Evolutionary conservation across 1,284 basidiomycete genomes (phyloP).

Genomic region (Cutaneotrichosporon dermatis): DNA sequence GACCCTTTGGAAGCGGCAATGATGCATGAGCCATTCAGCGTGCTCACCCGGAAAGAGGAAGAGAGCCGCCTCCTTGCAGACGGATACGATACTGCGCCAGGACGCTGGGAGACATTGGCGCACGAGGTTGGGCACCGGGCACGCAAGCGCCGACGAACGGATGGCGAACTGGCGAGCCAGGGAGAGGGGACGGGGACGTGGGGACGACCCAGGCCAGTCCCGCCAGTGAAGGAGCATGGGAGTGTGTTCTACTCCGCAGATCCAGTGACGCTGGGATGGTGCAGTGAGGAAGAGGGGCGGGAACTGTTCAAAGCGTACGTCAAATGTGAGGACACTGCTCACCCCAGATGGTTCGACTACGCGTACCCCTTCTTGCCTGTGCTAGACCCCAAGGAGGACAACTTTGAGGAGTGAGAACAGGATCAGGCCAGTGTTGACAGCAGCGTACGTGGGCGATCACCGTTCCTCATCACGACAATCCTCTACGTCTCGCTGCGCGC

Average conservation of each 20-base stretch:
- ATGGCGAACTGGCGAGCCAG: neutral
- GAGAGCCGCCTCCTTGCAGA: constrained; percentile 13
- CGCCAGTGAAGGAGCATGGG: neutral
- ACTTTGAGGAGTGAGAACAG: constrained; percentile 24
- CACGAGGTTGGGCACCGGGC: neutral
- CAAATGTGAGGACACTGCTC: neutral
- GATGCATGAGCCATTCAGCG: constrained; percentile 11
- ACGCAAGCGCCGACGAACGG: neutral
- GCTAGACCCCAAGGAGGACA: constrained; percentile 26
- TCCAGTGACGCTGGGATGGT: constrained; percentile 21
- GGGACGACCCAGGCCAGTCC: neutral
- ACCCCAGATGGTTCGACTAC: constrained; percentile 26
- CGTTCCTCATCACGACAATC: constrained; percentile 28
- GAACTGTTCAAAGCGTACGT: constrained; percentile 25
- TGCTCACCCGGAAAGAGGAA: constrained; percentile 18
- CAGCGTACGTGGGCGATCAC: constrained; percentile 25
- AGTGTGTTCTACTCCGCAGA: constrained; percentile 9
- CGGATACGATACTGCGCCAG: neutral
- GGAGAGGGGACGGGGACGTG: too few relatives aligned
- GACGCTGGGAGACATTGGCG: neutral
- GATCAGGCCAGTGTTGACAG: neutral
- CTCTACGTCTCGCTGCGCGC: constrained; percentile 20
- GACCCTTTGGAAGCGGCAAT: constrained; percentile 7
- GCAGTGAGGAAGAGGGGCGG: constrained; percentile 18
- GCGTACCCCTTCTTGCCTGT: constrained; percentile 31